Evolutionary conservation across 176 grass and related monocot species (phyloP), one percentile per base, ranked within the genome.

Genomic region (Phragmites australis): DNA sequence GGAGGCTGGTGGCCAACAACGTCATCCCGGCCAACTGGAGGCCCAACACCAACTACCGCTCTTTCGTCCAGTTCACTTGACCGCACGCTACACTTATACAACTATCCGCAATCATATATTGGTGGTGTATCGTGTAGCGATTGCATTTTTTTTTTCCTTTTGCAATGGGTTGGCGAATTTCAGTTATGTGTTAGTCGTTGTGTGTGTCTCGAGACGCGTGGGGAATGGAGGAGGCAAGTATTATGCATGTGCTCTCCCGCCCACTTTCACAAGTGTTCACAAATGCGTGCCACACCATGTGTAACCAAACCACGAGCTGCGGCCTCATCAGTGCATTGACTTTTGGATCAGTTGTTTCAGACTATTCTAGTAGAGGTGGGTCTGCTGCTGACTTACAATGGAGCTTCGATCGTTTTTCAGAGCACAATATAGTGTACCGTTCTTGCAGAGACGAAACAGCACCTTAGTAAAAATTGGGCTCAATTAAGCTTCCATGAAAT

Each of bases 11-110:
- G 0, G 90, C 90, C 22, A 50, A 70, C 16, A 34, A 87, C 0
- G 90, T 93, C 65, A 91, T 97, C 72, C 93, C 93, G 31, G 83
- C 37, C 0, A 85, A 84, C 68, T 97, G 88, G 88, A 68, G 85
- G 46, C 48, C 88, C 6, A 65, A 86, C 66, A 44, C 76, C 30
- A 37, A 87, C 67, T 97, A 97, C 75, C 60, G 67, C 34, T 89
- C 91, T 11, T 6, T 32, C 42, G 68, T 93, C 49, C 86, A 88
- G 86, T 97, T 88, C 83, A 83, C 41, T 0, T 94, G 51, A 79
- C 18, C 3, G 17, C 51, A 12, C 43, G 18, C 19, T 34, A 2
- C 3, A 9, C 31, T 19, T 19, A 40, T n/a, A 40, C 9, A 12
- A 17, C 6, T 34, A 2, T 40, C 8, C 30, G 18, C 41, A 2